Base-by-base conservation (phyloP, 2,329 filamentous ascomycete species). In the Talaromyces piceae region DNA sequence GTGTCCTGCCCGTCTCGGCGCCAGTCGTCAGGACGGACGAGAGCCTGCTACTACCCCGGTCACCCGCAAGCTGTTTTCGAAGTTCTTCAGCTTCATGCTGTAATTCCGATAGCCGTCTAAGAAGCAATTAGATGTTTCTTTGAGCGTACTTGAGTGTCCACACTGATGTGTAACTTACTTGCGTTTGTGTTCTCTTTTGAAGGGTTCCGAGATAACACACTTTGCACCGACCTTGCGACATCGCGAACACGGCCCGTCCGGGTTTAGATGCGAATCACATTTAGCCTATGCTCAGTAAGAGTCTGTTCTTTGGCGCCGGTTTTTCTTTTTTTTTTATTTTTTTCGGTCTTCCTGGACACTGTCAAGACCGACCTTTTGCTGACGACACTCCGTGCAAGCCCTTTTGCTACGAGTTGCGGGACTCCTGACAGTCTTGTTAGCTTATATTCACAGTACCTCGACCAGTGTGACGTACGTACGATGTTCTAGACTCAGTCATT, bases 331-430 rank as follows among this genome's bases (percentile, higher is more conserved):
- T n/a, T n/a, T n/a, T n/a, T n/a, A n/a, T n/a, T n/a, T n/a, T n/a
- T n/a, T n/a, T n/a, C n/a, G n/a, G n/a, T n/a, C n/a, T n/a, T n/a
- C n/a, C n/a, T n/a, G n/a, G 6, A 23, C 13, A 22, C 20, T 6
- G 39, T 16, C 25, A 13, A 5, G 6, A 44, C 41, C 45, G 4
- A 70, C 69, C 63, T 73, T 73, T 56, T 73, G 70, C 54, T 73
- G 70, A 33, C 70, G 62, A 57, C 70, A 73, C 57, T 71, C 67
- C 2, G 69, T 72, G 52, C 70, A 73, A 4, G 70, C 70, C 54
- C 69, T 70, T 56, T 71, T 71, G 33, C 61, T 61, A 53, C 62
- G 54, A 50, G 63, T 66, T 31, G 60, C 58, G 22, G 57, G 39
- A 16, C 58, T 52, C 22, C 52, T 54, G n/a, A 9, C 9, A 9